These are phyloP conservation scores for Glutinoglossum americanum DNA, from an alignment of 495 filamentous ascomycete species.

Conservation along the genomic window DNA sequence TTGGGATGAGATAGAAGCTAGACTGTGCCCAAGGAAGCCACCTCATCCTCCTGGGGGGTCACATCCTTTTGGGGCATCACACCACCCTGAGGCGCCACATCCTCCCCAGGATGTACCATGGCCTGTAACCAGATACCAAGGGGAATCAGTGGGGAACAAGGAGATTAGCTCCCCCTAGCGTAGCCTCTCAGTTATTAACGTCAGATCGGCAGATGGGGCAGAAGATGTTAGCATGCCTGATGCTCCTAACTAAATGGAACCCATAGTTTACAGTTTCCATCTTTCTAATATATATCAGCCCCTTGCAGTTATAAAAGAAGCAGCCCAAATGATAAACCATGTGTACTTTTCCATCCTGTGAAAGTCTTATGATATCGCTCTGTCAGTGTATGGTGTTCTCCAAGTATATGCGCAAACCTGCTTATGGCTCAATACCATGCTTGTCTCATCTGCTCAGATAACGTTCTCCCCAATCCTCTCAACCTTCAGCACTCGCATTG, in stretches of 20 bases:
- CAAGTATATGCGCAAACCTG: no score
- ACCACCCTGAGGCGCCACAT: neutral
- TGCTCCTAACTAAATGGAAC: neutral
- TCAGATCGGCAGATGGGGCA: neutral
- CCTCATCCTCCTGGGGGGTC: neutral
- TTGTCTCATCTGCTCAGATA: no score
- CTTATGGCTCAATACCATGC: no score
- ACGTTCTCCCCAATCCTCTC: no score
- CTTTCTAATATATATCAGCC: no score
- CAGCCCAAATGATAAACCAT: no score
- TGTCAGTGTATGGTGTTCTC: no score
- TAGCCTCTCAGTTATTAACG: neutral
- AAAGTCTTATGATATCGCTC: no score
- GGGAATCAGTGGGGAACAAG: neutral
- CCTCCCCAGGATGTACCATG: neutral
- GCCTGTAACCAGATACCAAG: neutral
- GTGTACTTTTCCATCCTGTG: no score
- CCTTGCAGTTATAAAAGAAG: no score
- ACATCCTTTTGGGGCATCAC: neutral
- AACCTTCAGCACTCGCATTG: no score
- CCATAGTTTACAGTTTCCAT: no score
- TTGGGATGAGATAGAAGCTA: neutral
- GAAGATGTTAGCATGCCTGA: neutral
- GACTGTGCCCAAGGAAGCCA: neutral
- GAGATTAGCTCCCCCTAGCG: neutral